Base-by-base conservation (phyloP, 495 filamentous ascomycete genomes). In the Xylaria sp. region DNA sequence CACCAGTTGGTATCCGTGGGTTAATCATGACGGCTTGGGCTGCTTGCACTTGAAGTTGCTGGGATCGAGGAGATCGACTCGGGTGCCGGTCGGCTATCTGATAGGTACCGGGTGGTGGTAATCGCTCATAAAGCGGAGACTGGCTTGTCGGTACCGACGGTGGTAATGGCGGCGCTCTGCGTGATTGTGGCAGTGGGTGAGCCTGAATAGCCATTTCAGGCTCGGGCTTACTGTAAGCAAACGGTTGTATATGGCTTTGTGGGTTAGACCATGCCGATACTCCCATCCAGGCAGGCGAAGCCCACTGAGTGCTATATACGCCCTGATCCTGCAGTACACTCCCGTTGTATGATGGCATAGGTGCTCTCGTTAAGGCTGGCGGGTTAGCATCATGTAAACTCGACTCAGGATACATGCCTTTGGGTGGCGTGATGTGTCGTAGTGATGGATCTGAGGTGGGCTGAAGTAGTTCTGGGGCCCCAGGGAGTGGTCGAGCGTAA, bases 331-430 rank as follows among this genome's bases (percentile, higher is more conserved):
- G 84, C 6, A 84, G 76, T 29, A 80, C 80, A 35, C 85, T 80
- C 82, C 35, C 85, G 81, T 40, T 70, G 68, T 82, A 85, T 53
- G 80, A 75, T 61, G 80, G 82, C 82, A 87, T 84, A 33, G 85
- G 86, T n/a, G 81, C 68, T 70, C 84, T 79, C 6, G 83, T 84
- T 31, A 84, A 66, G 17, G 82, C 80, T 11, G 86, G 82, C 43
- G 76, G 90, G 86, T 59, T 88, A 66, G 91, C 87, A 70, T 98
- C 96, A 74, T 93, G 92, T 43, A 98, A 87, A n/a, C 94, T 97
- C 6, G 97, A 95, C 80, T 99, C 96, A 2, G 97, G 97, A 77
- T 99, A 99, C 85, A 99, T 92, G 73, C 93, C 94, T 80, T 97
- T 97, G 44, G 88, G 85, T 9, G 95, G 95, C 9, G 91, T 84